A percentile compares a stretch with the other conserved stretches of the same genome.
Evolutionary conservation across 108 stramenopile genomes (phyloP).

Genomic region (Chaetoceros tenuissimus): DNA sequence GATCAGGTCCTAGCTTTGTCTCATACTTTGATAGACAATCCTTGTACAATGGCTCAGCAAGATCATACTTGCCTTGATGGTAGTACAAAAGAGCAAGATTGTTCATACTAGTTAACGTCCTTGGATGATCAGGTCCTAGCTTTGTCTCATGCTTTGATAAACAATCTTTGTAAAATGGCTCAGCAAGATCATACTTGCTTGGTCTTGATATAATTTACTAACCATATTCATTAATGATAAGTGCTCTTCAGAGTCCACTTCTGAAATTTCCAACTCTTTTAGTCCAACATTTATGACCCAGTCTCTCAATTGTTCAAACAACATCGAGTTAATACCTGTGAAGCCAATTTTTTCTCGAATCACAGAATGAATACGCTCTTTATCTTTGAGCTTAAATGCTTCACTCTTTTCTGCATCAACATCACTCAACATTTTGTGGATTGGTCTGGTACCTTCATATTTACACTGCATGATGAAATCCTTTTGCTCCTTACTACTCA

Average conservation of each 20-base stretch:
- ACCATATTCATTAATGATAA: background rate
- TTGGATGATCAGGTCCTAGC: background rate
- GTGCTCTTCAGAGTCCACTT: background rate
- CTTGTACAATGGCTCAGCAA: background rate
- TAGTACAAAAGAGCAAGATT: background rate
- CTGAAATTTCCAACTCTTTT: background rate
- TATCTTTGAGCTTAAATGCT: background rate
- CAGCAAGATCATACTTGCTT: background rate
- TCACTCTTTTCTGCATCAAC: background rate
- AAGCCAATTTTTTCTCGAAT: background rate
- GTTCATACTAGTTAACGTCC: background rate
- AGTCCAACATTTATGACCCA: background rate
- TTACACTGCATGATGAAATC: background rate
- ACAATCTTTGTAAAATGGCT: background rate
- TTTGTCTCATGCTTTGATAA: background rate
- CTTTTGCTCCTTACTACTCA: background rate
- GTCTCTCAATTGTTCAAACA: background rate
- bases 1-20: background rate
- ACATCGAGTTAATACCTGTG: background rate
- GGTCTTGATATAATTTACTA: background rate
- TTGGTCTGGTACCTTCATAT: background rate
- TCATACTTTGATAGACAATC: background rate
- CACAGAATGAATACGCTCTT: background rate
- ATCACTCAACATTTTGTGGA: background rate
- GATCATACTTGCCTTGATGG: background rate